These are phyloP conservation scores for Periconia sp. DNA, from an alignment of 2,329 filamentous ascomycete species.

Conservation along the genomic window DNA sequence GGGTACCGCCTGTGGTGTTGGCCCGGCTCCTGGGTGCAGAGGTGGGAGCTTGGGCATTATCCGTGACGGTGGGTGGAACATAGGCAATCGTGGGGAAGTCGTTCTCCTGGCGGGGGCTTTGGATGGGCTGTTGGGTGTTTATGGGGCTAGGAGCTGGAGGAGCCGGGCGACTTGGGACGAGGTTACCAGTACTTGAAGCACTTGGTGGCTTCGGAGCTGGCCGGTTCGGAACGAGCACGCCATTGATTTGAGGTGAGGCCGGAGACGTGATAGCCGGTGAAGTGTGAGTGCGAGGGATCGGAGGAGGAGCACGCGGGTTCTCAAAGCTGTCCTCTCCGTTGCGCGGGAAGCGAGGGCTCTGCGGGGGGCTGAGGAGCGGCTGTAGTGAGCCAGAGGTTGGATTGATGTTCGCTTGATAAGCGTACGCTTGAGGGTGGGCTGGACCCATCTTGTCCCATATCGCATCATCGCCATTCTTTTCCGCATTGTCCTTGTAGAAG, in stretches of 20 bases:
- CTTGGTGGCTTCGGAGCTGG: constrained; percentile 87
- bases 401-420: constrained; percentile 43
- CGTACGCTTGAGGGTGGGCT: constrained; percentile 66
- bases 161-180: constrained; percentile 63
- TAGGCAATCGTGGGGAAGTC: constrained; percentile 51
- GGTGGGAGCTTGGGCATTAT: constrained; percentile 42
- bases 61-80: constrained; percentile 48
- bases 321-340: constrained; percentile 95
- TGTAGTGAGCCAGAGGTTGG: constrained; percentile 52
- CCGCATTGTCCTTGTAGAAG: constrained; percentile 95
- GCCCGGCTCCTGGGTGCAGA: constrained; percentile 49
- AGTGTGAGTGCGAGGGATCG: constrained; percentile 67
- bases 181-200: constrained; percentile 49
- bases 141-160: constrained; percentile 61
- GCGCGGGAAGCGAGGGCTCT: constrained; percentile 85
- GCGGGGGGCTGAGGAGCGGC: constrained; percentile 74
- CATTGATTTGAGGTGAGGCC: constrained; percentile 47
- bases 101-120: constrained; percentile 42
- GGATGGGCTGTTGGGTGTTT: constrained; percentile 31
- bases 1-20: constrained; percentile 50
- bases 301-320: constrained; percentile 91
- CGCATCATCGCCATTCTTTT: constrained; percentile 79
- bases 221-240: constrained; percentile 75
- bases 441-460: constrained; percentile 97
- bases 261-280: constrained; percentile 53